Conservation (phyloP, 2,329 filamentous ascomycete genomes). For the Tolypocladium guangdongense region DNA sequence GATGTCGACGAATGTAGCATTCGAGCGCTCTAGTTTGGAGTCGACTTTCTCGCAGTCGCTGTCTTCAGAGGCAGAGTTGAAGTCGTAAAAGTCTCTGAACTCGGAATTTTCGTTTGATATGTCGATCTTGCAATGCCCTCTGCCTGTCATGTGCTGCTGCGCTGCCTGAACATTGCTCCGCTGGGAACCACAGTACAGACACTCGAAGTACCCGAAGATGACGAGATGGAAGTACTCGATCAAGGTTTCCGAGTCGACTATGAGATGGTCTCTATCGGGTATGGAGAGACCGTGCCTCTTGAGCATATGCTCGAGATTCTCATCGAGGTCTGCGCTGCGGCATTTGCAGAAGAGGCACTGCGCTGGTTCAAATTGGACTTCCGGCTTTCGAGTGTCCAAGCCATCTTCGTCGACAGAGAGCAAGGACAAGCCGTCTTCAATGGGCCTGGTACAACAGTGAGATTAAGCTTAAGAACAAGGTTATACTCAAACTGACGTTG, state of each 20-base stretch:
- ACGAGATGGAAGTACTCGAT: slow-evolving; percentile 36
- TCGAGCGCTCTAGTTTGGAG: background rate
- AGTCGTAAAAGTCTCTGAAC: slow-evolving; percentile 27
- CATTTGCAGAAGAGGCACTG: slow-evolving; percentile 33
- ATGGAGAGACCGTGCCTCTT: slow-evolving; percentile 34
- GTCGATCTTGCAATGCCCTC: slow-evolving; percentile 35
- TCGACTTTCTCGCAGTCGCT: background rate
- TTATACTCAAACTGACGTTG: background rate
- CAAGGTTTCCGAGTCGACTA: slow-evolving; percentile 35
- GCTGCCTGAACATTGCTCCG: slow-evolving; percentile 30
- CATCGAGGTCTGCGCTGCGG: slow-evolving; percentile 16
- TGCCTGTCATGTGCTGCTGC: slow-evolving; percentile 39
- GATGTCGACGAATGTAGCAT: background rate
- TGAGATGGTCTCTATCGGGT: slow-evolving; percentile 24
- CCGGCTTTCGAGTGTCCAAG: background rate
- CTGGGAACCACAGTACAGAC: slow-evolving; percentile 36
- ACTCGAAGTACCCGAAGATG: slow-evolving; percentile 36
- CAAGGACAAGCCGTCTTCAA: background rate
- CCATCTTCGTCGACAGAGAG: background rate
- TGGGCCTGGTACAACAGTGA: background rate
- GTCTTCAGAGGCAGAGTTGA: background rate
- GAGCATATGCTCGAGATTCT: slow-evolving; percentile 36
- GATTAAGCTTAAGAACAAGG: background rate
- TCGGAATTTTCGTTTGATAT: slow-evolving; percentile 22
- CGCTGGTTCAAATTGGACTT: slow-evolving; percentile 11